Base-by-base conservation (phyloP, 2,329 filamentous ascomycete species). In the Penicillium sp. region DNA sequence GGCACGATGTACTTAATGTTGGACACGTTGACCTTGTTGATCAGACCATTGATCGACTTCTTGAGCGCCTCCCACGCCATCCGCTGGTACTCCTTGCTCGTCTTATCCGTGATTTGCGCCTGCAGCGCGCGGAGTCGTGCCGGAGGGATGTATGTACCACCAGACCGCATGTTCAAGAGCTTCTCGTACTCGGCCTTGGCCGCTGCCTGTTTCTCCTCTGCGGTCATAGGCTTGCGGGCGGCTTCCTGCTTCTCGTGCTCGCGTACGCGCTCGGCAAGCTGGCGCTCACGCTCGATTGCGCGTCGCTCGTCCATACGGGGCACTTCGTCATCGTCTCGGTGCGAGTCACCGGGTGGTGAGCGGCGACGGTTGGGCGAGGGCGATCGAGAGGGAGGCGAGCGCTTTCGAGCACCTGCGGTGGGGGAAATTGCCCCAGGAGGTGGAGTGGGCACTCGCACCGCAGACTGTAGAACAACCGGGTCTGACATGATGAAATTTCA, bases 21-120 rank as follows among this genome's bases (percentile, higher is more conserved):
- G 36, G 90, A 91, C 56, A 94, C 91, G 78, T 98, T 98, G 82
- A 97, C 90, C 82, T 99, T 99, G 84, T 99, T 99, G 83, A 99
- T 96, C 65, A 99, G 81, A 69, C 95, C 95, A 74, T 99, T 98
- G 79, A 99, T 96, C 50, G 91, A 95, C 82, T 99, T 99, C 81
- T 99, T 99, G 71, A 99, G 81, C 13, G 94, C 94, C 78, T 99
- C 95, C 95, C 95, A 99, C 9, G 93, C 92, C 91, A 99, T 96
- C 69, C 95, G 91, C 83, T 98, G 95, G 74, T 96, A 98, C 79
- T 98, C 95, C 77, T 96, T 96, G 77, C 89, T 96, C 55, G 85
- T 88, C 82, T 96, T 96, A 79, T 99, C 95, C 62, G 92, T 97
- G 76, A 99, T 96, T 78, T 96, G 92, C 54, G 93, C 91, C 80